phyloP scores from a whole-genome alignment of 495 filamentous ascomycete genomes.

The Neurospora discreta region DNA sequence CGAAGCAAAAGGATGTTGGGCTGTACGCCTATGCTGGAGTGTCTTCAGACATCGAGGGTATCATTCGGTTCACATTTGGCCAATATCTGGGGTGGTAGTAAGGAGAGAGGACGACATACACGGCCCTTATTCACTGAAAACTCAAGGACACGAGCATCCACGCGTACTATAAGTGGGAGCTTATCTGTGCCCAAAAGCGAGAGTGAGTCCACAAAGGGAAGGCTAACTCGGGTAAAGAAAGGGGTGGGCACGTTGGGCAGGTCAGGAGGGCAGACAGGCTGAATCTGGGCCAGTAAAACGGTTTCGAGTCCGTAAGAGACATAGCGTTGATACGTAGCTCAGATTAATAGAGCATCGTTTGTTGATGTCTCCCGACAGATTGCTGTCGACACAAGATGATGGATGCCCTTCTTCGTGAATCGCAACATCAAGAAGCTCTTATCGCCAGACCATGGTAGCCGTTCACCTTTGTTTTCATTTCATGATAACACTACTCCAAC shows the following conservation, averaged over 20 bases:
- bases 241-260: not conserved
- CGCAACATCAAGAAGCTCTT: not conserved
- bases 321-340: not conserved
- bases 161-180: slow-evolving; percentile 6
- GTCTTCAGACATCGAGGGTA: not conserved
- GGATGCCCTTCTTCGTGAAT: not conserved
- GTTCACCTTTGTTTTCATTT: not conserved
- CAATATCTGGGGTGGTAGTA: not conserved
- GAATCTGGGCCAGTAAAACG: not conserved
- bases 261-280: not conserved
- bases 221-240: not conserved
- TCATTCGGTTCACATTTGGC: not conserved
- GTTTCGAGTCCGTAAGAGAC: not conserved
- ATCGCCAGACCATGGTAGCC: not conserved
- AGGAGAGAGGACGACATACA: not conserved
- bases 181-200: slow-evolving; percentile 25
- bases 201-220: not conserved
- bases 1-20: slow-evolving; percentile 37
- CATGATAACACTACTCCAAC: not conserved
- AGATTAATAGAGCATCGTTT: not conserved
- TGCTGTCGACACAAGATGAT: not conserved
- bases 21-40: not conserved
- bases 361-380: not conserved
- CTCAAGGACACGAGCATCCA: slow-evolving; percentile 2
- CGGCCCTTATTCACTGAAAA: not conserved